Evolutionary conservation across 139 green algal species (phyloP).

Genomic region (Coelastrella sp.): DNA sequence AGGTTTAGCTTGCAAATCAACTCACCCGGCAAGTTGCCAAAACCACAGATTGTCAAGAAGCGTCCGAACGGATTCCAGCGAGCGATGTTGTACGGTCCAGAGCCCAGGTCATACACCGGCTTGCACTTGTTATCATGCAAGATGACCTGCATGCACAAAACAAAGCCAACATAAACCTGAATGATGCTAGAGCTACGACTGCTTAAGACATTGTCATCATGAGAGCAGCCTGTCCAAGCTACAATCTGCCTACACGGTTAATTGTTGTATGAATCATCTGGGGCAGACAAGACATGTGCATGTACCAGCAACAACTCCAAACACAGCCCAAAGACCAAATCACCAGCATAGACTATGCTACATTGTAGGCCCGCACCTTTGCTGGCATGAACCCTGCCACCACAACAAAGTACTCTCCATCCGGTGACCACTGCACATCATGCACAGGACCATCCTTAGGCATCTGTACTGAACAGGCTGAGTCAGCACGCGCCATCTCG

Average conservation of each 20-base stretch:
- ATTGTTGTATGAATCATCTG: no score
- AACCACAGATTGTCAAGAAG: constrained; percentile 86
- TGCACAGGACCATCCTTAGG: constrained; percentile 97
- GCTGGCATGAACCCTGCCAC: constrained; percentile 90
- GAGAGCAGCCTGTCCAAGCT: no score
- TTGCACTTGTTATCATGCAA: constrained; percentile 91
- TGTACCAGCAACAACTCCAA: no score
- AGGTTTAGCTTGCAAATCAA: neutral
- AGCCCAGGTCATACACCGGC: constrained; percentile 88
- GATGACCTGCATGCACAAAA: constrained; percentile 70
- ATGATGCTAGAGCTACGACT: no score
- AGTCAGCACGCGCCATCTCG: constrained; percentile 53
- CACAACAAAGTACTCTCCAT: constrained; percentile 88
- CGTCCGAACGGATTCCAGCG: constrained; percentile 91
- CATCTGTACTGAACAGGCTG: constrained; percentile 74
- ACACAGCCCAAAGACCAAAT: no score
- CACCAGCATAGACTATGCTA: no score
- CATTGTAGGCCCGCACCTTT: constrained; percentile 62
- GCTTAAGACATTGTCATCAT: no score
- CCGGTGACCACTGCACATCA: constrained; percentile 94
- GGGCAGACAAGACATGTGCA: no score
- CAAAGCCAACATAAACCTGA: no score
- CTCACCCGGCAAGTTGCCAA: constrained; percentile 85
- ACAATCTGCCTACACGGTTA: no score
- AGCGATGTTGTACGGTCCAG: constrained; percentile 87